A percentile compares a stretch with the other conserved stretches of the same genome.
These are phyloP conservation scores for Phaeosphaeriaceae sp. DNA, from an alignment of 2,329 filamentous ascomycete species.

Conservation along the genomic window DNA sequence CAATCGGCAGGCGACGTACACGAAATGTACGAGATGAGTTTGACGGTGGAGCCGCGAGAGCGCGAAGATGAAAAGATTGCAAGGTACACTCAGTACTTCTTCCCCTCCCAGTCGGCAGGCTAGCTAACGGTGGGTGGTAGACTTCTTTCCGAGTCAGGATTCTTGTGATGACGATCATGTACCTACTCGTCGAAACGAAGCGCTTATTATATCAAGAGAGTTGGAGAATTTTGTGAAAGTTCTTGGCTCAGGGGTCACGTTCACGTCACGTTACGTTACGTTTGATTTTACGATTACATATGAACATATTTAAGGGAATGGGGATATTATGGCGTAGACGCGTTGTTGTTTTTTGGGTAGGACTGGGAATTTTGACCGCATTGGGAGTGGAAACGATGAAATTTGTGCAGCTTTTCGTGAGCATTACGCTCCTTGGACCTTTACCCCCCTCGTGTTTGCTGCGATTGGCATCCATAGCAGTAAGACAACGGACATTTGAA, in stretches of 20 bases:
- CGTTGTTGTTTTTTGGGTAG: too few relatives aligned
- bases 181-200: slow-evolving; percentile 37
- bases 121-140: slow-evolving; percentile 41
- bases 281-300: not conserved
- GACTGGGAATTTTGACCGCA: too few relatives aligned
- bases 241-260: too few relatives aligned
- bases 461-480: slow-evolving; percentile 7
- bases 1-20: slow-evolving; percentile 93
- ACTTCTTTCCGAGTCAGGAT: slow-evolving; percentile 62
- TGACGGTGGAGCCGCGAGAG: slow-evolving; percentile 91
- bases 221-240: slow-evolving; percentile 5
- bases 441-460: slow-evolving; percentile 5
- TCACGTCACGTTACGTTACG: slow-evolving; percentile 10
- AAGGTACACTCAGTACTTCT: slow-evolving; percentile 65
- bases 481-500: slow-evolving; percentile 6
- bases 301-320: too few relatives aligned
- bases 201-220: slow-evolving; percentile 22
- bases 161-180: slow-evolving; percentile 58
- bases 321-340: too few relatives aligned
- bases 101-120: slow-evolving; percentile 4
- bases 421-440: too few relatives aligned
- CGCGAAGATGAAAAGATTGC: slow-evolving; percentile 99
- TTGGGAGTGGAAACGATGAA: too few relatives aligned
- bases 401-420: too few relatives aligned
- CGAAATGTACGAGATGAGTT: slow-evolving; percentile 98